These are phyloP conservation scores for Vaccinium myrtillus DNA, from an alignment of 148 eudicot species.

Conservation along the genomic window DNA sequence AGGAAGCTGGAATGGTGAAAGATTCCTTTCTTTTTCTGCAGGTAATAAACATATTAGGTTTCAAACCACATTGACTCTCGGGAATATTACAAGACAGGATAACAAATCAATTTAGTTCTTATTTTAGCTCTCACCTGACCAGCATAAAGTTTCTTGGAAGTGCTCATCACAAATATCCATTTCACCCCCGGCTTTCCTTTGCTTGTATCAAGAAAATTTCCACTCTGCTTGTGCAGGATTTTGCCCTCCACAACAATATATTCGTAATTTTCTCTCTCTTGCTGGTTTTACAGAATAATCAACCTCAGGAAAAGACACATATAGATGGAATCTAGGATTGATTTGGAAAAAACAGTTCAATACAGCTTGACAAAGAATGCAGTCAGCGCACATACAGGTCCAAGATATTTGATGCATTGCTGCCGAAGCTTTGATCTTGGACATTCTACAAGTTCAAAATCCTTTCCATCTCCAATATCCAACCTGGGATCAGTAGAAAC, in stretches of 20 bases:
- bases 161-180: slow-evolving; percentile 95
- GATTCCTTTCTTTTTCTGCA: slow-evolving; percentile 83
- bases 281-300: slow-evolving; percentile 38
- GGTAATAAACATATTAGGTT: slow-evolving; percentile 10
- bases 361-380: background rate
- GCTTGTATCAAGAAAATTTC: slow-evolving; percentile 51
- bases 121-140: slow-evolving; percentile 60
- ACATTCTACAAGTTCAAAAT: slow-evolving; percentile 68
- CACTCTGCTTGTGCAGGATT: slow-evolving; percentile 52
- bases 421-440: slow-evolving; percentile 73
- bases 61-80: background rate
- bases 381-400: slow-evolving; percentile 68
- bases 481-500: slow-evolving; percentile 46
- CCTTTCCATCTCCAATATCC: slow-evolving; percentile 93
- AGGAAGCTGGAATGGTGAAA: slow-evolving; percentile 98
- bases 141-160: slow-evolving; percentile 69
- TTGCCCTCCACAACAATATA: slow-evolving; percentile 62
- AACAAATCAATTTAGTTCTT: background rate
- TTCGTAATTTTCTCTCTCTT: slow-evolving; percentile 79
- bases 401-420: slow-evolving; percentile 90
- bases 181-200: slow-evolving; percentile 42
- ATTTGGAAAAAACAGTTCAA: background rate
- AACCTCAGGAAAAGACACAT: background rate
- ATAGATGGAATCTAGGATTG: background rate
- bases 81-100: background rate